Conservation (phyloP, 768 basidiomycete genomes). For the Tubosaeta brunneosetosa region DNA sequence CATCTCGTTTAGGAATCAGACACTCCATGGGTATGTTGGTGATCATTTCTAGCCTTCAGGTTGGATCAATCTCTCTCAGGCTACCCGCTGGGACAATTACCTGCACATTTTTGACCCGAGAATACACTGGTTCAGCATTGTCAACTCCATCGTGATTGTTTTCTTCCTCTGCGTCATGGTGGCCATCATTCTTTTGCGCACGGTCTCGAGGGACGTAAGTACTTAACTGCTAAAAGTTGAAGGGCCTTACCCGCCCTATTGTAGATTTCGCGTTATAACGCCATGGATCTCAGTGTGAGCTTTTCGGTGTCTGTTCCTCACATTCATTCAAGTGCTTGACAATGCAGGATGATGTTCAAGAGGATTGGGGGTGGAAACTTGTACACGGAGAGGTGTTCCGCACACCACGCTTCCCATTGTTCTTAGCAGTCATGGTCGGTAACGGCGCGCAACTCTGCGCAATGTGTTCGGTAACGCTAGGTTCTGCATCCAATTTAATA, state of each 20-base stretch:
- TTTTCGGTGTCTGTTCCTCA: neutral
- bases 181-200: constrained; percentile 81
- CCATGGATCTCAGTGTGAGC: constrained; percentile 81
- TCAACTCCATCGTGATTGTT: constrained; percentile 90
- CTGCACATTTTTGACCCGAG: constrained; percentile 89
- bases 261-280: constrained; percentile 68
- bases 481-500: constrained; percentile 34
- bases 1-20: constrained; percentile 61
- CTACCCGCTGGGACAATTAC: constrained; percentile 95
- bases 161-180: constrained; percentile 93
- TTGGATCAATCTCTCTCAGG: constrained; percentile 42
- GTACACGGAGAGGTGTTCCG: constrained; percentile 97
- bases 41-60: neutral
- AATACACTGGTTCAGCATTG: constrained; percentile 94
- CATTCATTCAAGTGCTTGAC: neutral
- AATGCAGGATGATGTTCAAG: constrained; percentile 85
- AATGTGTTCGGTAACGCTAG: constrained; percentile 85
- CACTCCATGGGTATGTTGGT: constrained; percentile 65
- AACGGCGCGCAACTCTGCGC: constrained; percentile 57
- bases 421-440: constrained; percentile 82
- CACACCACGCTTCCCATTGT: constrained; percentile 67
- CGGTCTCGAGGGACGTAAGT: constrained; percentile 81
- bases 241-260: neutral
- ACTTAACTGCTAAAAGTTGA: neutral
- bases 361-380: constrained; percentile 98